Evolutionary conservation across 2,329 filamentous ascomycete species (phyloP).

Genomic region (Pyrenochaeta sp.): DNA sequence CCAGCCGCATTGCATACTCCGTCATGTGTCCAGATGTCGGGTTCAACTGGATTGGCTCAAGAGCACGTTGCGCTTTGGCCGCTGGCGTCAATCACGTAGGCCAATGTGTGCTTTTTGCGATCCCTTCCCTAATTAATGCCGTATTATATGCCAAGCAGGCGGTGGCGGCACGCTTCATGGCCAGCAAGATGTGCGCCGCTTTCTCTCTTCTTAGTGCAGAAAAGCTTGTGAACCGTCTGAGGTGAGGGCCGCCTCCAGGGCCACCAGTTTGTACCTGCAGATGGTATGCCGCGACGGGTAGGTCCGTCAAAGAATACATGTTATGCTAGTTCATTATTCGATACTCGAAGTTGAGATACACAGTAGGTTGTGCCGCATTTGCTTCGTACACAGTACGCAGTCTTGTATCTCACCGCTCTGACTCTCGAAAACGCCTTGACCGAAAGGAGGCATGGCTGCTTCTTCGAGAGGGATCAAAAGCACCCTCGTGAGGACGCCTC

Average conservation of each 20-base stretch:
- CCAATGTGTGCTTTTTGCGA: conserved; percentile 11
- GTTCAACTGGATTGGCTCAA: conserved; percentile 6
- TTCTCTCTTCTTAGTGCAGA: background rate
- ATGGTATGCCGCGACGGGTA: background rate
- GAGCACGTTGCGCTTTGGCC: conserved; percentile 15
- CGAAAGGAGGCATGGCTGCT: conserved; percentile 4
- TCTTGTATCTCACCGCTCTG: conserved; percentile 1
- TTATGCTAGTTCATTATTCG: background rate
- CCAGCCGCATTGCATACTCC: conserved; percentile 33
- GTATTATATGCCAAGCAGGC: conserved; percentile 1
- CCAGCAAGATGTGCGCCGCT: conserved; percentile 7
- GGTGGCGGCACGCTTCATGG: conserved; percentile 6
- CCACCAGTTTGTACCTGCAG: conserved; percentile 1
- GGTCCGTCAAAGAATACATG: background rate
- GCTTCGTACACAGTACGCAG: background rate
- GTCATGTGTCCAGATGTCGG: conserved; percentile 30
- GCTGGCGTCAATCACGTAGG: conserved; percentile 13
- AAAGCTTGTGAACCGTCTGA: background rate
- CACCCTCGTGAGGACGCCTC: conserved; percentile 10
- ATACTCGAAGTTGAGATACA: background rate
- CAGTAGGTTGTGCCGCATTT: background rate
- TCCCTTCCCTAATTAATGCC: conserved; percentile 7
- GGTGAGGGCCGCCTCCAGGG: background rate
- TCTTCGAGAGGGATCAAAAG: conserved; percentile 1
- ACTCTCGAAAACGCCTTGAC: conserved; percentile 1